phyloP scores from a whole-genome alignment of 2,329 filamentous ascomycete species.

The Aspergillus sp. region DNA sequence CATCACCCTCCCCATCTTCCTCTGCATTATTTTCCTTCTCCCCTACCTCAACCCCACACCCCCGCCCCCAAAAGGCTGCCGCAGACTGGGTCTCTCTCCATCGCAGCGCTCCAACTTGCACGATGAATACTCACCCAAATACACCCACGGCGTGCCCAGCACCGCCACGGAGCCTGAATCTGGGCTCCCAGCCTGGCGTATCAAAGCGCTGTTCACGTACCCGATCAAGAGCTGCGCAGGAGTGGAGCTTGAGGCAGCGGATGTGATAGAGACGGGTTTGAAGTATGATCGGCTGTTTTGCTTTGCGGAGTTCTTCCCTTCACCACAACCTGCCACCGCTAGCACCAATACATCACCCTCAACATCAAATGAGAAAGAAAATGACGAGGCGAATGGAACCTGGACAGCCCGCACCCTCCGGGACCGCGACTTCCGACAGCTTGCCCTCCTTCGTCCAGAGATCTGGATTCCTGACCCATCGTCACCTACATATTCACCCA shows the following conservation, averaged over 20 bases:
- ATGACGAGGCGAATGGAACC: constrained; percentile 38
- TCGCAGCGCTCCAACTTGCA: constrained; percentile 52
- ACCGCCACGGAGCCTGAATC: constrained; percentile 30
- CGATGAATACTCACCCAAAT: constrained; percentile 59
- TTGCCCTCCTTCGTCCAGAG: constrained; percentile 68
- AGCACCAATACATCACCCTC: neutral
- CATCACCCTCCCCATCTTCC: constrained; percentile 5
- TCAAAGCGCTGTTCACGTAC: constrained; percentile 76
- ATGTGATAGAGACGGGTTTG: constrained; percentile 69
- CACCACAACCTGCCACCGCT: constrained; percentile 36
- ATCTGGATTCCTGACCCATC: constrained; percentile 61
- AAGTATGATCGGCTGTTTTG: constrained; percentile 81
- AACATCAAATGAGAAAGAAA: neutral
- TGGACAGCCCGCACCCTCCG: constrained; percentile 48
- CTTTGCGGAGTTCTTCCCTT: constrained; percentile 62
- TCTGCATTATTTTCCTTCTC: neutral
- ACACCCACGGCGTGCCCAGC: constrained; percentile 41
- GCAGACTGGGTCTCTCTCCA: constrained; percentile 52
- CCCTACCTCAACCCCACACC: constrained; percentile 5
- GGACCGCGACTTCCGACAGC: constrained; percentile 54
- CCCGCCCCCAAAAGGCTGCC: constrained; percentile 50
- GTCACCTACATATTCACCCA: constrained; percentile 44
- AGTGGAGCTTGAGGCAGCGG: constrained; percentile 68
- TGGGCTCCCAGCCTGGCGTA: constrained; percentile 45
- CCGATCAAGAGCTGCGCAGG: constrained; percentile 81